Conservation (phyloP, 306 rosid species). For the Echinosophora koreensis region DNA sequence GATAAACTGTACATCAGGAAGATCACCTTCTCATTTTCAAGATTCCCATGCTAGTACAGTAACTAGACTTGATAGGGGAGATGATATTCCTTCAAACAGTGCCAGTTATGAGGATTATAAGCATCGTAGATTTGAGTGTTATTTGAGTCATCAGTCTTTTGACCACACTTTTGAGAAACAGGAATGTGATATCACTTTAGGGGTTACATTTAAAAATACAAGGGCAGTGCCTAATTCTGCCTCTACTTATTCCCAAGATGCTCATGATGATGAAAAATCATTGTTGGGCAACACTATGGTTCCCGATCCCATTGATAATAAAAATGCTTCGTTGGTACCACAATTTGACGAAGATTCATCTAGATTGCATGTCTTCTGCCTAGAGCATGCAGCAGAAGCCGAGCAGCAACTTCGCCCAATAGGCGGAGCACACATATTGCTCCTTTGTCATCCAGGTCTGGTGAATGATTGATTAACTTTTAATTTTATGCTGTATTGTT, state of each 20-base stretch:
- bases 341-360: slow-evolving; percentile 80
- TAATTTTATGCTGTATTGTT: slow-evolving; percentile 33
- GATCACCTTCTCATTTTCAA: slow-evolving; percentile 47
- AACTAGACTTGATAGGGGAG: slow-evolving; percentile 37
- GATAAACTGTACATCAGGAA: slow-evolving; percentile 51
- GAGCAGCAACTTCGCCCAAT: slow-evolving; percentile 88
- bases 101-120: slow-evolving; percentile 45
- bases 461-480: slow-evolving; percentile 41
- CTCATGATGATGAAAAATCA: slow-evolving; percentile 52
- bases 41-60: slow-evolving; percentile 40
- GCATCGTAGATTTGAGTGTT: slow-evolving; percentile 46
- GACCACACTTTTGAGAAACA: slow-evolving; percentile 53
- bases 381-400: slow-evolving; percentile 93
- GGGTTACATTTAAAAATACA: slow-evolving; percentile 44
- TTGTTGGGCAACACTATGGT: slow-evolving; percentile 51
- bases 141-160: slow-evolving; percentile 16
- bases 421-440: slow-evolving; percentile 87
- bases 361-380: slow-evolving; percentile 96
- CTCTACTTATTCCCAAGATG: slow-evolving; percentile 49
- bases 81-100: slow-evolving; percentile 36
- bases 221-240: slow-evolving; percentile 37
- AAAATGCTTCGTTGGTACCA: slow-evolving; percentile 57
- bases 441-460: slow-evolving; percentile 98
- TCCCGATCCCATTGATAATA: slow-evolving; percentile 44
- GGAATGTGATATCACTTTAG: slow-evolving; percentile 53